phyloP scores from a whole-genome alignment of 805 yeast species.

The Metschnikowia proteae region DNA sequence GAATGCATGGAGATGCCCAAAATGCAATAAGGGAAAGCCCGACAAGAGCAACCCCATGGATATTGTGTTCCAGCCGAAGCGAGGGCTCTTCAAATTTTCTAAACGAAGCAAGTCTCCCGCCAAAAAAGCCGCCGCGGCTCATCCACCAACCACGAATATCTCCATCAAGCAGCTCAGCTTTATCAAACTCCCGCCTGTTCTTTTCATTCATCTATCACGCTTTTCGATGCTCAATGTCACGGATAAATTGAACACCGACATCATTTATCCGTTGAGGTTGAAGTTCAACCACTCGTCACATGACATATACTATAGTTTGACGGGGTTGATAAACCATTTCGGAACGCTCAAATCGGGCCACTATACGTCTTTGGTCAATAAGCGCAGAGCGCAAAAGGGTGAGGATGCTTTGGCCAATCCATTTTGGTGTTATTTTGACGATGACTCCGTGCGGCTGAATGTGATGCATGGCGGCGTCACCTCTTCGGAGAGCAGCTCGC shows the following conservation, averaged over 20 bases:
- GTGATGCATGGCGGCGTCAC: conserved; percentile 46
- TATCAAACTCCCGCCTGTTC: conserved; percentile 35
- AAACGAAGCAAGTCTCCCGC: conserved; percentile 35
- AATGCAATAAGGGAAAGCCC: conserved; percentile 42
- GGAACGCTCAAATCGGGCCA: conserved; percentile 74
- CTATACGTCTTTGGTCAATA: conserved; percentile 65
- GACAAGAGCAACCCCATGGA: conserved; percentile 15
- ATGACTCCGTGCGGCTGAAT: conserved; percentile 51
- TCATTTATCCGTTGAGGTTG: conserved; percentile 54
- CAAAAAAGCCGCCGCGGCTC: conserved; percentile 16
- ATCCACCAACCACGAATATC: conserved; percentile 7
- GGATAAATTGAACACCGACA: conserved; percentile 47
- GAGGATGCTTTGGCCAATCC: conserved; percentile 35
- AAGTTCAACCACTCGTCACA: conserved; percentile 37
- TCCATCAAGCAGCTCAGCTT: conserved; percentile 26
- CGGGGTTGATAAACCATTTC: conserved; percentile 65
- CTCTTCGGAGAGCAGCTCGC: conserved; percentile 24
- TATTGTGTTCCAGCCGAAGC: conserved; percentile 34
- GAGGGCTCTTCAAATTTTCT: conserved; percentile 34
- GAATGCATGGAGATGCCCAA: conserved; percentile 83
- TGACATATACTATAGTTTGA: conserved; percentile 46
- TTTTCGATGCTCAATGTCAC: conserved; percentile 49
- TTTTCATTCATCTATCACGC: conserved; percentile 40
- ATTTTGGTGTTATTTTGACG: conserved; percentile 74
- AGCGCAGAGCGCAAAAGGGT: conserved; percentile 20